These are phyloP conservation scores for Hysterangium stoloniferum DNA, from an alignment of 768 basidiomycete genomes.

Conservation along the genomic window DNA sequence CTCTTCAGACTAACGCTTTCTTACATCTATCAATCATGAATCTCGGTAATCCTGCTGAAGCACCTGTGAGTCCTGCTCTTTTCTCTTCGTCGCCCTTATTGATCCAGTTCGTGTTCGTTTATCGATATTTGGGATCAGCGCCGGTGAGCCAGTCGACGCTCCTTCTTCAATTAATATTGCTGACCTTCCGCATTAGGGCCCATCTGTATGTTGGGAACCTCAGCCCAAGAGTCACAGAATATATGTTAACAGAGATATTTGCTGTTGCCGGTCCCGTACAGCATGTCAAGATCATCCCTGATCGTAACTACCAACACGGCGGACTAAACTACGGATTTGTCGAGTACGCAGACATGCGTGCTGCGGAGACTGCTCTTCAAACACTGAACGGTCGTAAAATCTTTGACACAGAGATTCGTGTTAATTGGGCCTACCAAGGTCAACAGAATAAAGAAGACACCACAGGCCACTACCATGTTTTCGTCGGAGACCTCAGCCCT, in stretches of 20 bases:
- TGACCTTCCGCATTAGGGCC: constrained; percentile 38
- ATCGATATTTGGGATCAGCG: constrained; percentile 9
- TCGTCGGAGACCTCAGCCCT: constrained; percentile 98
- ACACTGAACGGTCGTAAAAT: constrained; percentile 99
- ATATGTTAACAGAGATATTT: constrained; percentile 97
- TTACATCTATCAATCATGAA: constrained; percentile 54
- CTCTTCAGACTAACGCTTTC: constrained; percentile 20
- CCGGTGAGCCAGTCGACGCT: not conserved
- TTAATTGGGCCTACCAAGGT: constrained; percentile 99
- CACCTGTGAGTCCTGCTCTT: constrained; percentile 49
- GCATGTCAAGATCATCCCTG: constrained; percentile 99
- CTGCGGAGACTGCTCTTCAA: constrained; percentile 97
- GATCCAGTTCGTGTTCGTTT: constrained; percentile 10
- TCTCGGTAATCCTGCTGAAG: constrained; percentile 56
- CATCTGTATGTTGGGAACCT: constrained; percentile 99
- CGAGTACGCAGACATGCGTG: constrained; percentile 98
- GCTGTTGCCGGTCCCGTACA: constrained; percentile 96
- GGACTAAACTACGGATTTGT: constrained; percentile 99
- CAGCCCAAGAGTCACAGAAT: constrained; percentile 95
- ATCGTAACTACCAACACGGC: constrained; percentile 98
- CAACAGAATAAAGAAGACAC: constrained; percentile 99
- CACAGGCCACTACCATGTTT: constrained; percentile 94
- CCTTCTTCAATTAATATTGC: not conserved
- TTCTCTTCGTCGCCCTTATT: constrained; percentile 13
- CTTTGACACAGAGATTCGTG: constrained; percentile 98